phyloP scores from a whole-genome alignment of 495 filamentous ascomycete genomes.

The Podospora conica region DNA sequence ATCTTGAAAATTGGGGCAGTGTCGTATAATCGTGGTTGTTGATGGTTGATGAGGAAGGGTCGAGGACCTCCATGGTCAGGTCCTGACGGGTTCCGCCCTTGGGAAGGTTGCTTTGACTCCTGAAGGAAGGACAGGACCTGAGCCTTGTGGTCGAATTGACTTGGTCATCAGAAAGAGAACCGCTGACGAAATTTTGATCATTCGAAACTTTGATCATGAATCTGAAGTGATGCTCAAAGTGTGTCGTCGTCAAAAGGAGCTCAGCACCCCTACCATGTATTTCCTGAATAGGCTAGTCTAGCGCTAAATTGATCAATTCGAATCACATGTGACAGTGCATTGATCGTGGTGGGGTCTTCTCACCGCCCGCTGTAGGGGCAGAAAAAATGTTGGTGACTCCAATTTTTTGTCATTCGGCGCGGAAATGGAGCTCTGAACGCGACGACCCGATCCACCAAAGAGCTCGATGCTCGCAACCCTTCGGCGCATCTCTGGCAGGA shows the following conservation, averaged over 20 bases:
- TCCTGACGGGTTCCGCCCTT: background rate
- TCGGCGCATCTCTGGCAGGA: conserved; percentile 4
- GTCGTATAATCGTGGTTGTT: background rate
- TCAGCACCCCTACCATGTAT: background rate
- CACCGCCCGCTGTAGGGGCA: background rate
- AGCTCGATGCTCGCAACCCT: background rate
- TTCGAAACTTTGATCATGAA: no score
- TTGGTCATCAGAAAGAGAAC: no score
- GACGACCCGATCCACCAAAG: background rate
- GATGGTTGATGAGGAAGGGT: background rate
- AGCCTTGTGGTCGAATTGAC: no score
- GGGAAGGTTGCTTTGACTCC: no score
- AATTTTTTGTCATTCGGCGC: background rate
- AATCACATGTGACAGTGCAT: background rate
- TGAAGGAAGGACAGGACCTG: no score
- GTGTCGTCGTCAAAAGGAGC: background rate
- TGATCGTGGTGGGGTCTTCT: background rate
- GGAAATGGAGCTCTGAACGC: background rate
- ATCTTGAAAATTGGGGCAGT: background rate
- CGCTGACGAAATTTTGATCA: no score
- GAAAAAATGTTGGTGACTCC: background rate
- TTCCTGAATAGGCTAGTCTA: background rate
- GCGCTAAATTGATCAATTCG: background rate
- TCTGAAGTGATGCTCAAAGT: no score
- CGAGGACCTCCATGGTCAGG: background rate